Evolutionary conservation across 2,329 filamentous ascomycete genomes (phyloP), one percentile per base, ranked within the genome.

Genomic region (Dothistroma pini): DNA sequence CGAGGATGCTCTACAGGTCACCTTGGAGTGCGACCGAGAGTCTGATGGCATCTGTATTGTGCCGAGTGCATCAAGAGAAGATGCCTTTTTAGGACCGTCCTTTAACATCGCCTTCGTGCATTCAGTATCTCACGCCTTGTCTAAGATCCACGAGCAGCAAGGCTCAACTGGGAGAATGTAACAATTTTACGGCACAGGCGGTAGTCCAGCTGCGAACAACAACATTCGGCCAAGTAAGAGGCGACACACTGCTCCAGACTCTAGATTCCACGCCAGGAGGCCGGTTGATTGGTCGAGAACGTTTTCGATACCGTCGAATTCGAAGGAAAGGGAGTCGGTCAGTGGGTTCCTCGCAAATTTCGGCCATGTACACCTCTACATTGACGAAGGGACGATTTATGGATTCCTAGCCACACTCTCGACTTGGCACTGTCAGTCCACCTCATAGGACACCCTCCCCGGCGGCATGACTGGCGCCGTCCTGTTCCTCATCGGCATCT

Each of bases 381-480:
- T 62, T 11, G 56, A 62, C 19, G 52, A 62, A 35, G 51, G 41
- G 5, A 31, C n/a, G 56, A 19, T 62, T 62, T 21, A 55, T 58
- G 56, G 51, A 62, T 2, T 56, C 56, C 6, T 62, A 58, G 0
- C 60, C 71, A 11, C 22, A 44, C 21, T 44, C 7, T 21, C 4
- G 14, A 34, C 2, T 34, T 14, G 1, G 2, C 19, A n/a, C 8
- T 6, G 4, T 7, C 35, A 11, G 31, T 29, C 11, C 2, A 44
- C 10, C 34, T n/a, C 32, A 12, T n/a, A 58, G 41, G 60, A 64
- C 31, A 47, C 50, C 19, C 47, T 61, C 1, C 56, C 59, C 11
- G 57, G 57, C 8, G 71, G 69, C 4, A 75, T 72, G 71, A 54
- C 71, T 11, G 74, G 74, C 9, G 73, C 71, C 8, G 54, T 75